phyloP scores from a whole-genome alignment of 441 rosid genomes.

The Croton setiger region DNA sequence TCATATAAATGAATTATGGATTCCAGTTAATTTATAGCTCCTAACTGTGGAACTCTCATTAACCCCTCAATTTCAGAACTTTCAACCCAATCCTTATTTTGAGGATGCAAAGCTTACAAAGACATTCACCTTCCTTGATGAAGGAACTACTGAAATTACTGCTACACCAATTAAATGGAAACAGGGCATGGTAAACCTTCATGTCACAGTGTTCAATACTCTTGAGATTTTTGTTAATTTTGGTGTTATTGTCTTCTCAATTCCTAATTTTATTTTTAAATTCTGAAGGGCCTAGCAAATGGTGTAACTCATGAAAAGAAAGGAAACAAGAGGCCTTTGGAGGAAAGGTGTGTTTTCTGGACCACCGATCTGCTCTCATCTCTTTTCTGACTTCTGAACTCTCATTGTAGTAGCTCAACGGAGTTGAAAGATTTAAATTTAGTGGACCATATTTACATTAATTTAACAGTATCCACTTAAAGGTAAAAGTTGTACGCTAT shows the following conservation, averaged over 20 bases:
- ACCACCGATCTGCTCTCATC: neutral
- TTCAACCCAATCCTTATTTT: conserved; percentile 75
- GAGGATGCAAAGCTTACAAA: conserved; percentile 82
- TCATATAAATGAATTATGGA: neutral
- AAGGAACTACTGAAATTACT: conserved; percentile 78
- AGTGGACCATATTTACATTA: too few relatives aligned
- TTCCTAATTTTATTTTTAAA: conserved; percentile 21
- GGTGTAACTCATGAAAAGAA: conserved; percentile 83
- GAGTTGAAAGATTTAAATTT: too few relatives aligned
- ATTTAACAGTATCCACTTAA: too few relatives aligned
- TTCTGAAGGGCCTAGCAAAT: conserved; percentile 73
- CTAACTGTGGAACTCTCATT: neutral
- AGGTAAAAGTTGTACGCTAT: too few relatives aligned
- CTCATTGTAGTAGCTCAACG: neutral
- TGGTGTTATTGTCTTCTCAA: conserved; percentile 9
- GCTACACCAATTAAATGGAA: conserved; percentile 93
- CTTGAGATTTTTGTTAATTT: conserved; percentile 1
- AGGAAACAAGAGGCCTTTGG: conserved; percentile 73
- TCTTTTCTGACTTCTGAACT: neutral
- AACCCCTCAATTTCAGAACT: conserved; percentile 44
- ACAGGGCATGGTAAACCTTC: conserved; percentile 66
- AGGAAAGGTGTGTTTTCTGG: conserved; percentile 55
- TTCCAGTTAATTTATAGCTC: neutral
- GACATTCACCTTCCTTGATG: conserved; percentile 78
- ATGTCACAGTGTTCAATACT: neutral